Evolutionary conservation across 2,329 filamentous ascomycete species (phyloP).

Genomic region (Pestalotiopsis sp.): DNA sequence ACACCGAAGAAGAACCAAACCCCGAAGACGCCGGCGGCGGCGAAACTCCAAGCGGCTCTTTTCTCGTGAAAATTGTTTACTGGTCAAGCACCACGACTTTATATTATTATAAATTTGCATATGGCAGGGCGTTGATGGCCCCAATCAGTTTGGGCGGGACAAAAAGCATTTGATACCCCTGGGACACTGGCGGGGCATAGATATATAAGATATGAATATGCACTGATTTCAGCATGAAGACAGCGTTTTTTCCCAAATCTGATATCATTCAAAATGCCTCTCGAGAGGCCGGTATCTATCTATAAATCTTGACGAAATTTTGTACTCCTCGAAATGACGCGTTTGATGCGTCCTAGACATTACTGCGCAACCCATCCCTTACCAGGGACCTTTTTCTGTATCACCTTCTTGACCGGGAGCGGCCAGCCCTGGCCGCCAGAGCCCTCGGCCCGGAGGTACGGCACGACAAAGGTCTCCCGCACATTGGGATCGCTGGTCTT

Average conservation of each 20-base stretch:
- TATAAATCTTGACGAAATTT: neutral
- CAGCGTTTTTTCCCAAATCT: neutral
- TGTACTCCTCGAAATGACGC: neutral
- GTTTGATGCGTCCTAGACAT: constrained; percentile 1
- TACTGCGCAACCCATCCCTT: constrained; percentile 75
- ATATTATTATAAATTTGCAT: neutral
- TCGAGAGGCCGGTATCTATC: neutral
- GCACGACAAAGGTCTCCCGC: constrained; percentile 82
- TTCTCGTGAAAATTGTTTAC: neutral
- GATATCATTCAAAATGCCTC: neutral
- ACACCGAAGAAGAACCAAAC: neutral
- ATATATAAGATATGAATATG: neutral
- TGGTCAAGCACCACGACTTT: neutral
- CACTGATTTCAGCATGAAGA: neutral
- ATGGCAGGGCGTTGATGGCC: neutral
- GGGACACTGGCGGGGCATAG: neutral
- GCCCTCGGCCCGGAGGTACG: constrained; percentile 72
- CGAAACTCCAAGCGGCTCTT: neutral
- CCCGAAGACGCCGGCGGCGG: neutral
- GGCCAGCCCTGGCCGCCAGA: constrained; percentile 77
- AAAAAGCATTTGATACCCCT: constrained; percentile 7
- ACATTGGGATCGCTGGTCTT: constrained; percentile 46
- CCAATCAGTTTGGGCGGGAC: neutral
- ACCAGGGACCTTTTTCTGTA: constrained; percentile 73
- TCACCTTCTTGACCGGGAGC: constrained; percentile 80